Percentiles rank a stretch among this genome's conserved stretches.
These are phyloP conservation scores for Gyromitra esculenta DNA, from an alignment of 2,329 filamentous ascomycete genomes.

Conservation along the genomic window DNA sequence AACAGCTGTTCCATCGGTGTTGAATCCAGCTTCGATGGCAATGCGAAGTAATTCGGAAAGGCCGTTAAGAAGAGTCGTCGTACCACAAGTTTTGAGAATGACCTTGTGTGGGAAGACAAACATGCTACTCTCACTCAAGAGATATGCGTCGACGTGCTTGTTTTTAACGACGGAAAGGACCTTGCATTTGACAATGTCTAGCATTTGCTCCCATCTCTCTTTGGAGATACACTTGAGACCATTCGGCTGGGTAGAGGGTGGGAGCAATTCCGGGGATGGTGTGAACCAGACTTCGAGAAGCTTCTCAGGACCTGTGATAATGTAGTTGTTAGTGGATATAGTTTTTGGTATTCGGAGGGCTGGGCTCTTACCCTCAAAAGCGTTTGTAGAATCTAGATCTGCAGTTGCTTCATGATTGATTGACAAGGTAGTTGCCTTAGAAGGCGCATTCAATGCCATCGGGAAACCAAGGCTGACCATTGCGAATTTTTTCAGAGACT, in stretches of 20 bases:
- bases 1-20: slow-evolving; percentile 70
- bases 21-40: slow-evolving; percentile 90
- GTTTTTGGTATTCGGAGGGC: slow-evolving; percentile 53
- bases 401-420: slow-evolving; percentile 96
- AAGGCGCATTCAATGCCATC: slow-evolving; percentile 81
- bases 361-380: slow-evolving; percentile 79
- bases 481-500: slow-evolving; percentile 63
- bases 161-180: slow-evolving; percentile 93
- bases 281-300: slow-evolving; percentile 98
- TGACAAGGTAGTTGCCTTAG: slow-evolving; percentile 83
- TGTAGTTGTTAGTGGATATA: slow-evolving; percentile 17
- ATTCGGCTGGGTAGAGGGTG: slow-evolving; percentile 73
- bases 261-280: slow-evolving; percentile 77
- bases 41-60: slow-evolving; percentile 92
- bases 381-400: slow-evolving; percentile 92
- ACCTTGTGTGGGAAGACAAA: slow-evolving; percentile 99
- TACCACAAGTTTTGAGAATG: slow-evolving; percentile 97
- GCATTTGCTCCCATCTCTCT: slow-evolving; percentile 93
- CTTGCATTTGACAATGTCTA: slow-evolving; percentile 98
- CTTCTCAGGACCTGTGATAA: slow-evolving; percentile 82
- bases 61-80: slow-evolving; percentile 89
- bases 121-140: slow-evolving; percentile 99
- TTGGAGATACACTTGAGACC: slow-evolving; percentile 86
- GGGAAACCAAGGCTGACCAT: slow-evolving; percentile 88
- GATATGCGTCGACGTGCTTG: slow-evolving; percentile 93